phyloP scores from a whole-genome alignment of 768 basidiomycete species.

The Tylopilus vinaceipallidus region DNA sequence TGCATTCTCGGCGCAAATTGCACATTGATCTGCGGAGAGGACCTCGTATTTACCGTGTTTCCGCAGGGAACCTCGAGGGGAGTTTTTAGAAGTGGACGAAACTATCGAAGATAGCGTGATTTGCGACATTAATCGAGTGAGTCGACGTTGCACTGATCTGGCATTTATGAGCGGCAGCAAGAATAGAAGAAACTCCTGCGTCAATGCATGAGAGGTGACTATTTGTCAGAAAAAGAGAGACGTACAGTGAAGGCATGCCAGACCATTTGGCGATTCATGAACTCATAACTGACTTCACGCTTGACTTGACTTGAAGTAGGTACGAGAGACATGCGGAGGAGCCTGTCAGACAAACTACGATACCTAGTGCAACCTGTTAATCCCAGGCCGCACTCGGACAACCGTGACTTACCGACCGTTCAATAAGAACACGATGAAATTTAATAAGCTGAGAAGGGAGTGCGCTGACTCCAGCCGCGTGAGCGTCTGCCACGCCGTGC shows the following conservation, averaged over 20 bases:
- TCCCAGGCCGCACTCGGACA: not conserved
- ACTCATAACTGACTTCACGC: slow-evolving; percentile 93
- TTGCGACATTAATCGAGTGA: slow-evolving; percentile 37
- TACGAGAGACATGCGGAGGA: slow-evolving; percentile 71
- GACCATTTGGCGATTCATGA: slow-evolving; percentile 99
- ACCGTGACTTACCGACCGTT: slow-evolving; percentile 67
- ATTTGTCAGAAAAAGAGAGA: not conserved
- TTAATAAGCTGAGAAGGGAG: slow-evolving; percentile 60
- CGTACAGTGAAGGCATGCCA: slow-evolving; percentile 98
- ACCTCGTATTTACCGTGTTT: slow-evolving; percentile 63
- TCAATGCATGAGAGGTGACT: slow-evolving; percentile 3
- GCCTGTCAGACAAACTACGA: slow-evolving; percentile 76
- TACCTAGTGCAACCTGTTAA: slow-evolving; percentile 52
- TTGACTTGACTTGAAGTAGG: slow-evolving; percentile 67
- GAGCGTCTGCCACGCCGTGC: slow-evolving; percentile 70
- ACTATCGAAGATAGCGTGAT: slow-evolving; percentile 31
- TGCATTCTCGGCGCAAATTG: slow-evolving; percentile 83
- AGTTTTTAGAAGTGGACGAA: slow-evolving; percentile 27
- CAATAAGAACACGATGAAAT: slow-evolving; percentile 82
- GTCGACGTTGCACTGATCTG: slow-evolving; percentile 57
- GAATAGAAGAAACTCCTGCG: slow-evolving; percentile 93
- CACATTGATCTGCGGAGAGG: slow-evolving; percentile 76
- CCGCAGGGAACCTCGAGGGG: slow-evolving; percentile 8
- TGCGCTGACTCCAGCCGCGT: slow-evolving; percentile 67
- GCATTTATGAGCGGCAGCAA: slow-evolving; percentile 81